Percentiles rank a stretch among this genome's conserved stretches.
Conservation (phyloP, 2,329 filamentous ascomycete genomes). For the Aspergillus novoparasiticus region DNA sequence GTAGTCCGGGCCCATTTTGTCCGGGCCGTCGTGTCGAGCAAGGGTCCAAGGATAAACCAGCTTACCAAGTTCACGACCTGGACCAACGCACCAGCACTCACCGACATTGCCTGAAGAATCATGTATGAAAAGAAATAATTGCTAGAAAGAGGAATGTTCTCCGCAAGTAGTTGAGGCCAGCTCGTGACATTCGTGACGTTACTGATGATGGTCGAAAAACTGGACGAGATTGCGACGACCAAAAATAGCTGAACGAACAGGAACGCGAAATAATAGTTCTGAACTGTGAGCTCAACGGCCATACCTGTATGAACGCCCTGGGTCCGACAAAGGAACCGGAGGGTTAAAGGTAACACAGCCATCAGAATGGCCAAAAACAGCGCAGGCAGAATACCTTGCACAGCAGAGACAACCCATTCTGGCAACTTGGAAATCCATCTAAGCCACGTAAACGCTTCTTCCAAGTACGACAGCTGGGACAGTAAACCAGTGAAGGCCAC, state of each 20-base stretch:
- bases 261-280: slow-evolving; percentile 91
- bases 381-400: slow-evolving; percentile 87
- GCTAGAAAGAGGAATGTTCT: slow-evolving; percentile 79
- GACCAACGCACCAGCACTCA: slow-evolving; percentile 83
- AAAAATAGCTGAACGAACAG: slow-evolving; percentile 94
- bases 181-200: slow-evolving; percentile 68
- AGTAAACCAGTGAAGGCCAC: slow-evolving; percentile 85
- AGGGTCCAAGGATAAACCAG: slow-evolving; percentile 79
- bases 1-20: slow-evolving; percentile 88
- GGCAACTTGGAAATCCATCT: slow-evolving; percentile 68
- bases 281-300: slow-evolving; percentile 77
- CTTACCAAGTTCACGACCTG: slow-evolving; percentile 77
- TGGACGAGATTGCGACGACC: slow-evolving; percentile 82
- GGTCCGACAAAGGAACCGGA: slow-evolving; percentile 70
- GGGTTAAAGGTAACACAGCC: slow-evolving; percentile 76
- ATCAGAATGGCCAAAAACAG: slow-evolving; percentile 75
- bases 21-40: slow-evolving; percentile 78
- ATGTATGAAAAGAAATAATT: slow-evolving; percentile 99
- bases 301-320: slow-evolving; percentile 84
- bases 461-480: slow-evolving; percentile 73
- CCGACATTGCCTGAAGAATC: slow-evolving; percentile 88
- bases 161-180: slow-evolving; percentile 72
- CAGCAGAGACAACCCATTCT: slow-evolving; percentile 61
- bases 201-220: slow-evolving; percentile 67
- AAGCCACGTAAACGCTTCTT: slow-evolving; percentile 68